Evolutionary conservation across 106 monocot genomes (phyloP).

Genomic region (Alisma plantagoaquatica): DNA sequence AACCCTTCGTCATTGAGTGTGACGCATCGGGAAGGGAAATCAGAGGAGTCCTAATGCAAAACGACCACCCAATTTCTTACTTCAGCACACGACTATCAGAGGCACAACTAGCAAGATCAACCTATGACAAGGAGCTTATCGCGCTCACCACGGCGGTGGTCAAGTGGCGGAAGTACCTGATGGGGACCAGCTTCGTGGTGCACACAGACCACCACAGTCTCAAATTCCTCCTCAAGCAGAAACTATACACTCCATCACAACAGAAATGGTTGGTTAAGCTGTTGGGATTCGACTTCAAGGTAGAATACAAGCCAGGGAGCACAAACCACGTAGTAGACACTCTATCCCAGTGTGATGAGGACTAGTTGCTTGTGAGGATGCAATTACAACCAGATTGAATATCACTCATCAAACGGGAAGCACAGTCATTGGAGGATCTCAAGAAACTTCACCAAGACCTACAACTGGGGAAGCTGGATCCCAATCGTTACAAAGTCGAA

Average conservation of each 20-base stretch:
- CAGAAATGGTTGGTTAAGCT: not conserved
- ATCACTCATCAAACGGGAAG: not conserved
- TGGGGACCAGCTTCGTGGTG: not conserved
- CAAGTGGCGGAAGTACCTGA: not conserved
- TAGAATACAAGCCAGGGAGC: not conserved
- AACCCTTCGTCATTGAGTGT: no score
- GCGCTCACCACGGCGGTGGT: not conserved
- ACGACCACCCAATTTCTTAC: no score
- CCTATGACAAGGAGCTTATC: no score
- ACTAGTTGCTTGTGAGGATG: no score
- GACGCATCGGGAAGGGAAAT: no score
- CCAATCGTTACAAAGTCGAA: not conserved
- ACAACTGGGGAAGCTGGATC: not conserved
- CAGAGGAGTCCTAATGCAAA: no score
- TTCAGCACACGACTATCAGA: no score
- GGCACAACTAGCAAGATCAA: no score
- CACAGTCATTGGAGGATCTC: not conserved
- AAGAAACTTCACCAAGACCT: no score
- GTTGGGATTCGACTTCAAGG: slow-evolving; percentile 3
- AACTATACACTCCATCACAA: not conserved
- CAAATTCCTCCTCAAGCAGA: not conserved
- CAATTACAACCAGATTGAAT: not conserved
- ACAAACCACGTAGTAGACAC: not conserved
- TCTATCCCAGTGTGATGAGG: no score
- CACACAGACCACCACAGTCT: not conserved